Percentiles rank a stretch among this genome's conserved stretches.
Conservation (phyloP, 108 stramenopile species). For the Cylindrotheca closterium region DNA sequence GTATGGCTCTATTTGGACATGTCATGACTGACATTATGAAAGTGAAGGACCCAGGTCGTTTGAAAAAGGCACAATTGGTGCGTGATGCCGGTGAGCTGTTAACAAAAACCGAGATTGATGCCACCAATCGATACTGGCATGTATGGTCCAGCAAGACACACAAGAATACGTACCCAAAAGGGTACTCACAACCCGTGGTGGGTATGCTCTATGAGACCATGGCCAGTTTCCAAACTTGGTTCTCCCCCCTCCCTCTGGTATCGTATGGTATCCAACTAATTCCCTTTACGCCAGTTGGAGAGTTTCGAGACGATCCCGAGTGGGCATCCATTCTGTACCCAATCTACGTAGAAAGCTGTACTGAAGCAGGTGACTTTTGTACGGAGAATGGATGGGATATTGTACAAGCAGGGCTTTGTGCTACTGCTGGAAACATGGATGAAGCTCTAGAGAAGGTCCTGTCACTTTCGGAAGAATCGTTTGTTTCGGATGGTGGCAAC, state of each 20-base stretch:
- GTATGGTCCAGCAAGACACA: conserved; percentile 52
- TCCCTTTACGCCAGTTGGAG: conserved; percentile 75
- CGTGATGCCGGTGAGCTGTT: conserved; percentile 65
- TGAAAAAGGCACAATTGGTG: conserved; percentile 41
- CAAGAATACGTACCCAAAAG: conserved; percentile 41
- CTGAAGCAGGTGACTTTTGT: conserved; percentile 30
- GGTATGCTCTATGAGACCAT: conserved; percentile 72
- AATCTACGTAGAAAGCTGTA: conserved; percentile 61
- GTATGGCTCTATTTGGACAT: conserved; percentile 74
- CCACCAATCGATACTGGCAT: conserved; percentile 86
- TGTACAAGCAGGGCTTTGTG: conserved; percentile 43
- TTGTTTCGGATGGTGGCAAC: conserved; percentile 50
- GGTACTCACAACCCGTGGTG: conserved; percentile 57
- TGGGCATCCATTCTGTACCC: conserved; percentile 73
- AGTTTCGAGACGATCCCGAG: conserved; percentile 66
- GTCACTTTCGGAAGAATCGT: conserved; percentile 35
- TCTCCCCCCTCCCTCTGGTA: conserved; percentile 14
- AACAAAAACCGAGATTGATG: conserved; percentile 66
- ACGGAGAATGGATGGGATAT: conserved; percentile 55
- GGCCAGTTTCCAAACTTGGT: conserved; percentile 57
- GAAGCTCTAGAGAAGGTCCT: conserved; percentile 40
- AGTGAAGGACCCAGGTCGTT: not conserved
- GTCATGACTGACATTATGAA: conserved; percentile 47
- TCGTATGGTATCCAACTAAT: conserved; percentile 79
- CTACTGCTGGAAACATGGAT: conserved; percentile 54